These are phyloP conservation scores for Boletus semigastroideus DNA, from an alignment of 1,284 basidiomycete genomes.

Conservation along the genomic window DNA sequence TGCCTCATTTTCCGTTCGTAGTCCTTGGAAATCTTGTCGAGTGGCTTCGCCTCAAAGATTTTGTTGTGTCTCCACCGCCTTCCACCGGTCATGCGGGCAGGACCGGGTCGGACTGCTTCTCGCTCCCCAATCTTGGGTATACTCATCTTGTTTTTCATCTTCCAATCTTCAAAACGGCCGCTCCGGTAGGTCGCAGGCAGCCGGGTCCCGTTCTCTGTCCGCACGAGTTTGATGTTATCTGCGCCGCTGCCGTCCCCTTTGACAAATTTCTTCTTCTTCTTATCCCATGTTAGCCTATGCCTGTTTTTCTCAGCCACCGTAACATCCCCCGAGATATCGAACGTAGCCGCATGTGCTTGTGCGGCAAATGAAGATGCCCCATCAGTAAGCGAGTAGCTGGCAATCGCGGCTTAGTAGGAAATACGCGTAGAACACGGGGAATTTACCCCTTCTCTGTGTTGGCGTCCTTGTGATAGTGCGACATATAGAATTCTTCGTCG, in stretches of 20 bases:
- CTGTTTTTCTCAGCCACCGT: slow-evolving; percentile 59
- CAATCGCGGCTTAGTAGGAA: slow-evolving; percentile 3
- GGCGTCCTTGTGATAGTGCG: slow-evolving; percentile 85
- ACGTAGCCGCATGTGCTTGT: slow-evolving; percentile 78
- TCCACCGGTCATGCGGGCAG: slow-evolving; percentile 39
- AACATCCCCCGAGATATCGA: slow-evolving; percentile 84
- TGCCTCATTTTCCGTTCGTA: slow-evolving; percentile 73
- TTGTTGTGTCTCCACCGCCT: slow-evolving; percentile 70
- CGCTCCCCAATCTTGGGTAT: slow-evolving; percentile 83
- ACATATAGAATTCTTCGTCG: slow-evolving; percentile 90
- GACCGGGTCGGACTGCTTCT: slow-evolving; percentile 37
- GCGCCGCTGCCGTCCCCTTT: slow-evolving; percentile 82
- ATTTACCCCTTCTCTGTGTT: slow-evolving; percentile 85
- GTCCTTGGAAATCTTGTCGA: slow-evolving; percentile 65
- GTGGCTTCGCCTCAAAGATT: slow-evolving; percentile 59
- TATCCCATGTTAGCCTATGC: slow-evolving; percentile 82
- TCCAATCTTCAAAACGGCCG: slow-evolving; percentile 96
- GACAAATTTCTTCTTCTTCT: slow-evolving; percentile 95
- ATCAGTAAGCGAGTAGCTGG: slow-evolving; percentile 82
- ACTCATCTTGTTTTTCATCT: slow-evolving; percentile 67
- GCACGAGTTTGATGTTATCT: slow-evolving; percentile 94
- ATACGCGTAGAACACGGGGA: neutral
- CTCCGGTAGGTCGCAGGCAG: slow-evolving; percentile 94
- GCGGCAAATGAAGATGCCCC: slow-evolving; percentile 82
- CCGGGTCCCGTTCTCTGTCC: slow-evolving; percentile 88